These are phyloP conservation scores for Puccinia novopanici DNA, from an alignment of 1,284 basidiomycete genomes.

Conservation along the genomic window DNA sequence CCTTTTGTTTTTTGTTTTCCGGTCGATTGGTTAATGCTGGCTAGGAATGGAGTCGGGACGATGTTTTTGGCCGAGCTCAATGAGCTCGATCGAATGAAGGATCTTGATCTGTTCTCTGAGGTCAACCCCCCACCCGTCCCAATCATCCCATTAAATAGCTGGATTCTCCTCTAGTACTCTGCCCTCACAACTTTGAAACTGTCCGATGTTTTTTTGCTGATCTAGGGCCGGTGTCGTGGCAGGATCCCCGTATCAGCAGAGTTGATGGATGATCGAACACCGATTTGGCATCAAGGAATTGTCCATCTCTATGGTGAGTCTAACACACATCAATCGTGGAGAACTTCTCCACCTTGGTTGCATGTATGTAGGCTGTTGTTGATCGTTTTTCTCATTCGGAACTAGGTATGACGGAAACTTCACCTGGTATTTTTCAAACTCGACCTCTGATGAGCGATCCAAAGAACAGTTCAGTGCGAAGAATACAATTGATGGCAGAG, in stretches of 20 bases:
- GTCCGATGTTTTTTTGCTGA: not conserved
- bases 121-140: slow-evolving; percentile 13
- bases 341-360: not conserved
- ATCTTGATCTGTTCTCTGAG: slow-evolving; percentile 10
- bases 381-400: not conserved
- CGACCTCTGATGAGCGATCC: slow-evolving; percentile 2
- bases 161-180: not conserved
- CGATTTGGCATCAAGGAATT: slow-evolving; percentile 51
- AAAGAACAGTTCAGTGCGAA: slow-evolving; percentile 22
- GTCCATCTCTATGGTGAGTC: slow-evolving; percentile 51
- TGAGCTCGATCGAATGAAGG: slow-evolving; percentile 52
- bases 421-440: slow-evolving; percentile 39
- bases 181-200: not conserved
- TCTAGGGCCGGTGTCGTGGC: slow-evolving; percentile 51
- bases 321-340: not conserved
- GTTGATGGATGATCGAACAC: slow-evolving; percentile 48
- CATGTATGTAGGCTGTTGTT: not conserved
- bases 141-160: not conserved
- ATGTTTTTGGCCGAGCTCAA: slow-evolving; percentile 56
- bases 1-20: not conserved
- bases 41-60: slow-evolving; percentile 58
- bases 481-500: not conserved
- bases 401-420: slow-evolving; percentile 48
- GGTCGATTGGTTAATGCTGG: too few relatives aligned
- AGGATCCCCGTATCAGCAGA: slow-evolving; percentile 50